phyloP scores from a whole-genome alignment of 495 filamentous ascomycete species.

The Penicillium malachiteum region DNA sequence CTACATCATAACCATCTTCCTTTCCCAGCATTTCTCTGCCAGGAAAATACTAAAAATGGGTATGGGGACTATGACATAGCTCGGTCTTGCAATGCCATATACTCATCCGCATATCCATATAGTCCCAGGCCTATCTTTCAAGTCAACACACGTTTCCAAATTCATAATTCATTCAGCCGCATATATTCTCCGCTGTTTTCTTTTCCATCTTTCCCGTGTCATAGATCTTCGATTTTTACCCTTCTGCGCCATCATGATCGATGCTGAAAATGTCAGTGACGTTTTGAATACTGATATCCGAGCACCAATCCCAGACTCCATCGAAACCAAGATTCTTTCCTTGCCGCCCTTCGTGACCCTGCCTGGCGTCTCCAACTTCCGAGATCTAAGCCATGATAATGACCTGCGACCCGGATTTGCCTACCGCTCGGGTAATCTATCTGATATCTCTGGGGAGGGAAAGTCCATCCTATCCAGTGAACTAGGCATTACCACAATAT shows the following conservation, averaged over 20 bases:
- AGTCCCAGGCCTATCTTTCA: too few species aligned
- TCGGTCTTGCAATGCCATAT: background rate
- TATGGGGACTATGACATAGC: conserved; percentile 18
- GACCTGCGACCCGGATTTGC: conserved; percentile 41
- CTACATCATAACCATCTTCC: background rate
- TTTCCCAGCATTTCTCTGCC: background rate
- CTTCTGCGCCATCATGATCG: conserved; percentile 14
- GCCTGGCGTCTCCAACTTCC: conserved; percentile 52
- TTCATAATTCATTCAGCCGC: too few species aligned
- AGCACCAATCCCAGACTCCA: conserved; percentile 22
- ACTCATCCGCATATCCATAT: background rate
- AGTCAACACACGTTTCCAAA: too few species aligned
- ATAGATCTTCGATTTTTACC: background rate
- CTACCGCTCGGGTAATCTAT: conserved; percentile 53
- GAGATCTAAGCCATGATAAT: conserved; percentile 51
- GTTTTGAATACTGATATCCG: conserved; percentile 32
- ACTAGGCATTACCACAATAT: conserved; percentile 60
- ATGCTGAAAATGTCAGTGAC: conserved; percentile 19
- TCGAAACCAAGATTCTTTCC: conserved; percentile 30
- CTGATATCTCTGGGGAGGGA: conserved; percentile 48
- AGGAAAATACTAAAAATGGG: background rate
- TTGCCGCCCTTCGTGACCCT: conserved; percentile 54
- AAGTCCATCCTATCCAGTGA: conserved; percentile 42
- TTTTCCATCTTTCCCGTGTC: background rate
- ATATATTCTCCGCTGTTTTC: background rate